These are phyloP conservation scores for Lachnellula occidentalis DNA, from an alignment of 2,329 filamentous ascomycete species.

Conservation along the genomic window DNA sequence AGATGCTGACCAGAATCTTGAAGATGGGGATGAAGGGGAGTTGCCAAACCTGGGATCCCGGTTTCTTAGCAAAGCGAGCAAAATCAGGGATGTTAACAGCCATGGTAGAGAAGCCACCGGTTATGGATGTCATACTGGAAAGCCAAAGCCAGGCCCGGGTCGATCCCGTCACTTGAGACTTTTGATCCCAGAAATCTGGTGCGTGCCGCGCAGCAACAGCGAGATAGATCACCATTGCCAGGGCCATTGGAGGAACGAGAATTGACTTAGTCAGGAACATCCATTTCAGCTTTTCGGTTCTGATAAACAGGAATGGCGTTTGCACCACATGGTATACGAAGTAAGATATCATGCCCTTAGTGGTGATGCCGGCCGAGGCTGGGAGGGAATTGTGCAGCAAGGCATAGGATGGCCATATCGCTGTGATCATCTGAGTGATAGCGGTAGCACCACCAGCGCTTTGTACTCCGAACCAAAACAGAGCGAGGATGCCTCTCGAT, in stretches of 20 bases:
- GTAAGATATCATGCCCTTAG: slow-evolving; percentile 47
- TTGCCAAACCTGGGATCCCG: slow-evolving; percentile 11
- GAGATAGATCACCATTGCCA: slow-evolving; percentile 8
- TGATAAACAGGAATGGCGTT: slow-evolving; percentile 42
- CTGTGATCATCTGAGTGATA: slow-evolving; percentile 36
- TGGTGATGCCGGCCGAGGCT: slow-evolving; percentile 44
- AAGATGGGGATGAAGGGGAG: slow-evolving; percentile 16
- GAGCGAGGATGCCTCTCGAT: slow-evolving; percentile 11
- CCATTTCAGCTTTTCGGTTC: slow-evolving; percentile 38
- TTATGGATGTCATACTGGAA: slow-evolving; percentile 12
- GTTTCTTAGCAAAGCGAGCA: slow-evolving; percentile 18
- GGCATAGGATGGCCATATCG: slow-evolving; percentile 45
- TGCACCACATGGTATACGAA: slow-evolving; percentile 34
- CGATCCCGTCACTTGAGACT: slow-evolving; percentile 3
- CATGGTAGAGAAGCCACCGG: slow-evolving; percentile 16
- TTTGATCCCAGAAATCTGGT: slow-evolving; percentile 7
- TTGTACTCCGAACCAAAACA: slow-evolving; percentile 15
- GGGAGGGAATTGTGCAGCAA: slow-evolving; percentile 44
- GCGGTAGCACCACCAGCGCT: slow-evolving; percentile 8
- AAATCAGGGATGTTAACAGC: slow-evolving; percentile 27
- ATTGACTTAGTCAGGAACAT: slow-evolving; percentile 45
- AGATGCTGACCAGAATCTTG: slow-evolving; percentile 15
- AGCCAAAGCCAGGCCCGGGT: slow-evolving; percentile 11
- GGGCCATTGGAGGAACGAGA: slow-evolving; percentile 8
- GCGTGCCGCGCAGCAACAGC: slow-evolving; percentile 2